Base-by-base conservation (phyloP, 208 protist genomes). In the Paratrypanosoma confusum region DNA sequence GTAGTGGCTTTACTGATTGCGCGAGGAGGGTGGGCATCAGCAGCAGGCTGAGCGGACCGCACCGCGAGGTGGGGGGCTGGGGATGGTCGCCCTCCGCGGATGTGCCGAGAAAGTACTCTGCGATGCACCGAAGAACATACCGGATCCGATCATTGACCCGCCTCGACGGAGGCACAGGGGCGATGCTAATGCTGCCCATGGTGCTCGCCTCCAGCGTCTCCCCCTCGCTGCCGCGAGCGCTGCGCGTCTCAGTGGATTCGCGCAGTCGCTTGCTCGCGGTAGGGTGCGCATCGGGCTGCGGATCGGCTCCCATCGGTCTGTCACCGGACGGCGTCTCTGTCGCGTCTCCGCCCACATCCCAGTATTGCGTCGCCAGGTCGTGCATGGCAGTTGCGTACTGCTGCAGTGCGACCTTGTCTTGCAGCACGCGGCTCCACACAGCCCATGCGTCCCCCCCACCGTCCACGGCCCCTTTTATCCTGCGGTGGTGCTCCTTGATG, bases 381-480 rank as follows among this genome's bases (percentile, higher is more conserved):
- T 87, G 67, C 78, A 87, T 87, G 4, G 78, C 72, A 1, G 39
- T 50, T 6, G 78, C 57, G 40, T 87, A 87, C 10, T 31, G 49
- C 16, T 47, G 37, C 23, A 78, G 60, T 6, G 3, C 23, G 22
- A 24, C 6, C 16, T 10, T 10, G 36, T 16, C 17, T 17, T 40
- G 4, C n/a, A 57, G 4, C 5, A 29, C 50, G 3, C 8, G 5
- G 22, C 32, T 3, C 50, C 50, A 57, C 4, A 16, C 10, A 16
- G 29, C 3, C 29, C 45, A 26, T 2, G 41, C 48, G 25, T n/a
- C 3, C 14, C 5, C 5, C 27, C 36, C 8, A 17, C 36, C 17
- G 16, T 18, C 10, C 13, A 40, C 13, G 17, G 13, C 36, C 36
- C 16, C 16, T 10, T 8, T 17, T 40, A 10, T 40, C 8, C 36